Base-by-base conservation (phyloP, 306 rosid genomes). In the Crotalaria pallida region DNA sequence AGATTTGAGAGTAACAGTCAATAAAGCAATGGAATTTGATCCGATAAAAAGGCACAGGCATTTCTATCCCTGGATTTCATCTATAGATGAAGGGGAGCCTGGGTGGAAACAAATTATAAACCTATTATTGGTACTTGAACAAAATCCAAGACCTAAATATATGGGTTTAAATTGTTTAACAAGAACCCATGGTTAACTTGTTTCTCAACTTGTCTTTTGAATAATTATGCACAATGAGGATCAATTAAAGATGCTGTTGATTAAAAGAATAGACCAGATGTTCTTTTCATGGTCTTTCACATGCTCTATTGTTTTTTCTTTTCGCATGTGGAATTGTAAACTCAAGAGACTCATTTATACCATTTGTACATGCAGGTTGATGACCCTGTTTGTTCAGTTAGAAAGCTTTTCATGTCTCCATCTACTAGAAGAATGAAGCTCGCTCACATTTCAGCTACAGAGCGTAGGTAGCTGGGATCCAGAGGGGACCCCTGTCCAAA, bases 21-120 rank as follows among this genome's bases (percentile, higher is more conserved):
- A 82, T 75, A 62, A 84, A 44, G 70, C 76, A 34, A 80, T 69
- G 83, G 92, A 87, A 82, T 89, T 94, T 81, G 92, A 94, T 69
- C 90, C 99, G 84, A 81, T 91, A 77, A 83, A 82, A 88, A 97
- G 89, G 84, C 99, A 91, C 69, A 83, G 95, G 68, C 83, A 88
- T 79, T 94, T 91, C 83, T 94, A 97, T 83, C 92, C 97, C 12
- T 94, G 99, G 99, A 87, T 91, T 81, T 80, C 89, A 47, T 79
- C 86, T 0, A 72, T 74, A 31, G 80, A 78, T 65, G 77, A 67
- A 15, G 88, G 61, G 24, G 86, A 84, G 62, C 92, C 99, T 57
- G 99, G 97, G 66, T 94, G 97, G 99, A 70, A 84, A 80, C 99
- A 86, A 76, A 87, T 31, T 31, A 47, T 34, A 65, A 65, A 11